Evolutionary conservation across 345 rosid species (phyloP), one percentile per base, ranked within the genome.

Genomic region (Citrus mangshanensis): DNA sequence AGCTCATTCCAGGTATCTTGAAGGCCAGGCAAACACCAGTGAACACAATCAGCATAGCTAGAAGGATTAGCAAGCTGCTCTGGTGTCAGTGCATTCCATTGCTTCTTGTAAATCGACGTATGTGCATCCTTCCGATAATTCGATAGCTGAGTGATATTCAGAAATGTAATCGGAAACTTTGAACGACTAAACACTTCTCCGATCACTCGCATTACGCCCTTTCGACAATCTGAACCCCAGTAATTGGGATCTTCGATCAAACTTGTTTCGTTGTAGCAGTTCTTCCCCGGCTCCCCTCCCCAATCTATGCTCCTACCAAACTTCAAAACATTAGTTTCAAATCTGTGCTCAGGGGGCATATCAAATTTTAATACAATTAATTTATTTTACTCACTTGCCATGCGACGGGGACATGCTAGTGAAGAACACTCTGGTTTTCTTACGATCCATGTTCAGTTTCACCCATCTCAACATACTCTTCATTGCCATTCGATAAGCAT

Each of bases 1-100:
- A 95, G 97, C 84, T 93, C 97, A 66, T 95, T 95, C 99, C 98
- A 95, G 55, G 92, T 89, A 87, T 95, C 98, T 74, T 91, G 98
- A 54, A 93, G 89, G 12, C 99, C 99, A 30, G 99, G 97, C 84
- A 95, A 82, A 27, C 99, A 92, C 99, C 99, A 95, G 63, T 93
- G 98, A 24, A 86, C 88, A 72, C 99, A 96, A 79, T 96, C 98
- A 0, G 98, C 94, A 70, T 96, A 96, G 86, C 92, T 92, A 46
- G 62, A 68, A 0, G 97, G 98, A 79, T 93, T 90, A 5, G 91
- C 88, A 25, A 85, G 72, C 77, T 94, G 95, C 81, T 93, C 90
- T 8, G 91, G 76, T 0, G 98, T 89, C 76, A 89, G 82, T 14
- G 90, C 89, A 24, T 54, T 88, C 96, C 97, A 93, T 30, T 94